Conservation (phyloP, 257 asterid genomes). For the Gardenia jasminoides region DNA sequence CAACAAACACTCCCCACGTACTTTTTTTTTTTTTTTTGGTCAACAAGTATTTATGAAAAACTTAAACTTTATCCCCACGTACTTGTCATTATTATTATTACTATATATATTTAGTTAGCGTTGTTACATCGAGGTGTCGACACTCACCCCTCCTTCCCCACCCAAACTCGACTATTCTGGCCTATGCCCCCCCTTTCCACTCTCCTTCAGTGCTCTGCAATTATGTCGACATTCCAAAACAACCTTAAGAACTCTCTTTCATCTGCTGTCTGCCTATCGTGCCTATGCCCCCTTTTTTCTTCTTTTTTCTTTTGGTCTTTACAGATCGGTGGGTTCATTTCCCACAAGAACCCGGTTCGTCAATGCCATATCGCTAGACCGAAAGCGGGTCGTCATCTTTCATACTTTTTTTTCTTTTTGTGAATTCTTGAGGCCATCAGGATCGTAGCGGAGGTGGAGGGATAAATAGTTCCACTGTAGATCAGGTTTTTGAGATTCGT, state of each 20-base stretch:
- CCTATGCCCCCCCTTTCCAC: neutral
- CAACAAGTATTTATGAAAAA: no score
- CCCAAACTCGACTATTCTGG: neutral
- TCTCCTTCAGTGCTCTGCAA: conserved; percentile 1
- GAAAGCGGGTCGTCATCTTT: neutral
- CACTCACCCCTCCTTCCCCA: conserved; percentile 31
- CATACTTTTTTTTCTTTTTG: neutral
- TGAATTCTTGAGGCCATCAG: neutral
- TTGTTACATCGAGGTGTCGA: conserved; percentile 44
- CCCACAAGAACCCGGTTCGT: neutral
- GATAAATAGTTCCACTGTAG: neutral
- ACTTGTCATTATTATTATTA: no score
- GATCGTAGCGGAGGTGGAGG: neutral
- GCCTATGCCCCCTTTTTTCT: neutral
- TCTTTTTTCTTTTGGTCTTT: conserved; percentile 9
- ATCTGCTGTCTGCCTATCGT: neutral
- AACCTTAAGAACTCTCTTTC: no score
- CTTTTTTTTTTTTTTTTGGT: no score
- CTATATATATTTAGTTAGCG: neutral
- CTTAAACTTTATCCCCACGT: no score
- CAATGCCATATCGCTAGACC: neutral
- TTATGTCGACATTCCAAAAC: conserved; percentile 47
- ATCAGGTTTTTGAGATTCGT: conserved; percentile 23
- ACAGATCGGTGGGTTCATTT: neutral
- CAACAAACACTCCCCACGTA: no score